Conservation (phyloP, 495 filamentous ascomycete genomes). For the Cairneyella variabilis region DNA sequence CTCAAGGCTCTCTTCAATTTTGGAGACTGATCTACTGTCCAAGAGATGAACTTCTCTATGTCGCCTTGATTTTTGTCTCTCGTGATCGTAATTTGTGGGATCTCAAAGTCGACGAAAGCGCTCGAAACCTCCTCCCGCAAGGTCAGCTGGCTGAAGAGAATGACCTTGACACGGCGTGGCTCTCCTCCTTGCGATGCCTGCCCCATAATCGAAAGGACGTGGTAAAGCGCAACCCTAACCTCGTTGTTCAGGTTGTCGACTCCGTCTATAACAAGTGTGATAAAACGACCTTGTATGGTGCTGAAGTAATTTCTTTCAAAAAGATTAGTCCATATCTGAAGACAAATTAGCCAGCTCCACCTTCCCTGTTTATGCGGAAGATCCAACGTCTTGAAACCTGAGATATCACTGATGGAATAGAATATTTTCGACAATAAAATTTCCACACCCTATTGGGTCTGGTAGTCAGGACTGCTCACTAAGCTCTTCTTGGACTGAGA, state of each 20-base stretch:
- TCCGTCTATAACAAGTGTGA: slow-evolving; percentile 5
- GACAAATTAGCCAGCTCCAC: too few relatives aligned
- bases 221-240: not conserved
- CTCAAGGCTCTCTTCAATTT: slow-evolving; percentile 2
- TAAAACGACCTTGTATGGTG: not conserved
- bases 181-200: not conserved
- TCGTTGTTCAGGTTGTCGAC: not conserved
- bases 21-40: not conserved
- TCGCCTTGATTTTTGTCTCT: slow-evolving; percentile 3
- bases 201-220: not conserved
- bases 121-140: not conserved
- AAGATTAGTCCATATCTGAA: not conserved
- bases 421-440: too few relatives aligned
- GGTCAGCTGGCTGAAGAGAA: not conserved
- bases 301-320: not conserved
- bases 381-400: too few relatives aligned
- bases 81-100: not conserved
- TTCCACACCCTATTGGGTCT: too few relatives aligned
- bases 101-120: not conserved
- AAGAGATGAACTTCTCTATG: slow-evolving; percentile 4
- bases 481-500: not conserved
- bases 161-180: not conserved
- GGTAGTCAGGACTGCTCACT: too few relatives aligned
- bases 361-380: too few relatives aligned
- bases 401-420: too few relatives aligned